phyloP scores from a whole-genome alignment of 495 filamentous ascomycete genomes.

The Aspergillus baeticus region DNA sequence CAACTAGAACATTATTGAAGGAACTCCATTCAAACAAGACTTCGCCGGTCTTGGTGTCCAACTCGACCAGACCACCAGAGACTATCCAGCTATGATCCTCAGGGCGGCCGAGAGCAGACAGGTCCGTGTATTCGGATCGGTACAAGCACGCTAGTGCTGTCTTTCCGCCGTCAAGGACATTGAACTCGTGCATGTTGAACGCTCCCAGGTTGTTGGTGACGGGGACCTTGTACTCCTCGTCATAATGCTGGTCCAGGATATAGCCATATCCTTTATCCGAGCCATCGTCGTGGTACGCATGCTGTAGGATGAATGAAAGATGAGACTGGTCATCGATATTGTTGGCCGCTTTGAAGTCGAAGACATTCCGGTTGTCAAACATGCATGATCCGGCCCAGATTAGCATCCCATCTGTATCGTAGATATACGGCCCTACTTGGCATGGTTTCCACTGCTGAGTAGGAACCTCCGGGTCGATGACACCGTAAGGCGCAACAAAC shows the following conservation, averaged over 20 bases:
- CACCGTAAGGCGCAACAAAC: conserved; percentile 43
- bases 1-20: conserved; percentile 38
- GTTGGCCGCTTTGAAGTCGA: conserved; percentile 41
- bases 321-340: conserved; percentile 39
- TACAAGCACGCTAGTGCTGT: conserved; percentile 50
- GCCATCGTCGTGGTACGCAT: conserved; percentile 32
- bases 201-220: conserved; percentile 37
- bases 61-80: conserved; percentile 42
- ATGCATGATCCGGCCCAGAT: conserved; percentile 41
- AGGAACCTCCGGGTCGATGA: conserved; percentile 30
- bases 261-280: conserved; percentile 33
- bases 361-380: conserved; percentile 36
- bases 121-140: conserved; percentile 35
- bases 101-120: conserved; percentile 45
- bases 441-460: conserved; percentile 35
- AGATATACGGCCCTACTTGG: conserved; percentile 46
- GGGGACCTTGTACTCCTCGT: conserved; percentile 35
- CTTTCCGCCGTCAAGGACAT: conserved; percentile 39
- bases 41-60: conserved; percentile 46
- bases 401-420: conserved; percentile 40
- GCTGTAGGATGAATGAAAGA: conserved; percentile 48
- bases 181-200: conserved; percentile 54
- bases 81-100: conserved; percentile 38
- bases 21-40: conserved; percentile 49
- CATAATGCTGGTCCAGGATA: conserved; percentile 35